phyloP scores from a whole-genome alignment of 2,329 filamentous ascomycete species.

The Aspergillus sp. region DNA sequence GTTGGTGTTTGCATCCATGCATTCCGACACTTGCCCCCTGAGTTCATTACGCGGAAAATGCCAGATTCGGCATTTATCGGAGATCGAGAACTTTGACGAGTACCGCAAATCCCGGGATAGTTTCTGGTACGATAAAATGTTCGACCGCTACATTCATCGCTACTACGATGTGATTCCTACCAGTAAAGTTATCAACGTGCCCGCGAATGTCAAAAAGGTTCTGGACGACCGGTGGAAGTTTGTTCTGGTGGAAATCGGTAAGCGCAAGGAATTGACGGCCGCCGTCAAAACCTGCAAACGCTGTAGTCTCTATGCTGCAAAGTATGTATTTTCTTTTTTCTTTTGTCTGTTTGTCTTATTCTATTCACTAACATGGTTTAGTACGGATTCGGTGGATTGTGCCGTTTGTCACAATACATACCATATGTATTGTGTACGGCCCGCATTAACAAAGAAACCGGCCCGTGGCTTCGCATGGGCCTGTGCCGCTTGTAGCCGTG shows the following conservation, averaged over 20 bases:
- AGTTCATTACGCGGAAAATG: slow-evolving; percentile 91
- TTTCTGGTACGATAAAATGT: slow-evolving; percentile 97
- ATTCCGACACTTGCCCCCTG: slow-evolving; percentile 90
- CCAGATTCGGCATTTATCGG: slow-evolving; percentile 77
- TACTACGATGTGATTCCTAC: slow-evolving; percentile 97
- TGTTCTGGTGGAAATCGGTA: slow-evolving; percentile 86
- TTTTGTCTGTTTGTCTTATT: background rate
- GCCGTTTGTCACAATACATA: slow-evolving; percentile 92
- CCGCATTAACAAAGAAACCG: slow-evolving; percentile 87
- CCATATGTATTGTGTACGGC: slow-evolving; percentile 96
- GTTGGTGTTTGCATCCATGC: slow-evolving; percentile 93
- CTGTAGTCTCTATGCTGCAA: slow-evolving; percentile 85
- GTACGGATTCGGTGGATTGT: slow-evolving; percentile 92
- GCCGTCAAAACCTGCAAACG: slow-evolving; percentile 94
- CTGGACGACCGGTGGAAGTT: slow-evolving; percentile 95
- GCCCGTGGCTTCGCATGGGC: slow-evolving; percentile 98
- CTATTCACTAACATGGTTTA: slow-evolving; percentile 28
- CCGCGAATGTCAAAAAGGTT: slow-evolving; percentile 88
- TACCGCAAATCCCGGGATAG: slow-evolving; percentile 78
- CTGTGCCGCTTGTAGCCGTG: slow-evolving; percentile 88
- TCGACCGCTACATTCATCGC: slow-evolving; percentile 96
- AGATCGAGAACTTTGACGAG: slow-evolving; percentile 73
- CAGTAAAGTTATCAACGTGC: slow-evolving; percentile 88
- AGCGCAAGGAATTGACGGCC: slow-evolving; percentile 90
- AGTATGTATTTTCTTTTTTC: slow-evolving; percentile 49